Conservation (phyloP, 768 basidiomycete genomes). For the Lactarius indigo region DNA sequence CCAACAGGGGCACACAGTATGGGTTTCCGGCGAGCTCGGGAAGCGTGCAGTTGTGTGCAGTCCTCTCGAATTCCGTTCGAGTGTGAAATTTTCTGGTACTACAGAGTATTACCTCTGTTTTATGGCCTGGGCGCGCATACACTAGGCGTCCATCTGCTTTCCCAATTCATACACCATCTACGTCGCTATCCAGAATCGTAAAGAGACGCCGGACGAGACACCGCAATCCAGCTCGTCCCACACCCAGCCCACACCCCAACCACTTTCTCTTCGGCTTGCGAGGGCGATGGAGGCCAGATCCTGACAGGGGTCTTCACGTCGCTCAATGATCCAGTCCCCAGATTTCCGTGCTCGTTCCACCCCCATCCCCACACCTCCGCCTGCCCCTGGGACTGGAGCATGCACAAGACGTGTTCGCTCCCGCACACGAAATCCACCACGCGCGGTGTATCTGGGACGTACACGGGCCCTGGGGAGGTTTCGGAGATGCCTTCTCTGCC, state of each 20-base stretch:
- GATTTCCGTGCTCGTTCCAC: slow-evolving; percentile 98
- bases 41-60: neutral
- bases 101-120: no score
- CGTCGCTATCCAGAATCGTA: neutral
- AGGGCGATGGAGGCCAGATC: slow-evolving; percentile 47
- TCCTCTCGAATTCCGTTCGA: neutral
- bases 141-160: neutral
- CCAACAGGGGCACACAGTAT: no score
- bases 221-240: slow-evolving; percentile 48
- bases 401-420: slow-evolving; percentile 74
- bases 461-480: slow-evolving; percentile 28
- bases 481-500: slow-evolving; percentile 37
- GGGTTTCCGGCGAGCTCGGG: no score
- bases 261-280: neutral
- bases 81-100: neutral
- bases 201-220: neutral
- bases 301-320: slow-evolving; percentile 50
- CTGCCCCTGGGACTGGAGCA: slow-evolving; percentile 25
- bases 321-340: slow-evolving; percentile 61
- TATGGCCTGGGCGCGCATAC: neutral
- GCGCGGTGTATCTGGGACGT: slow-evolving; percentile 32
- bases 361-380: slow-evolving; percentile 78
- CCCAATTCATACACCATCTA: neutral
- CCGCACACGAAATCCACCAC: slow-evolving; percentile 48
- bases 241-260: slow-evolving; percentile 46